Percentiles rank a stretch among this genome's conserved stretches.
phyloP scores from a whole-genome alignment of 192 early-diverging fungal genomes.

The Coemansia sp. region DNA sequence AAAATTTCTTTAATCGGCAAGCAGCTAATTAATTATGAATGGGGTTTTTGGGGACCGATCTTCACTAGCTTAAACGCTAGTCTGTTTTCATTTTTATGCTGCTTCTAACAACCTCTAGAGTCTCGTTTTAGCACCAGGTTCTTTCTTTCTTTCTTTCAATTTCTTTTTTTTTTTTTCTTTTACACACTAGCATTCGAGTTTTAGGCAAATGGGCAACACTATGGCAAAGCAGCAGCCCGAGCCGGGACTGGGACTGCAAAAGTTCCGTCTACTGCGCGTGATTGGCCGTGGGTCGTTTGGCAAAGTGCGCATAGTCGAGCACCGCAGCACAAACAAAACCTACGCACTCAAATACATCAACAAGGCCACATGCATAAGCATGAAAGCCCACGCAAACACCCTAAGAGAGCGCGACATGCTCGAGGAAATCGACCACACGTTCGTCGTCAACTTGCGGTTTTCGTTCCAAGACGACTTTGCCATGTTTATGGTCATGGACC shows the following conservation, averaged over 20 bases:
- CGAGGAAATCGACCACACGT: constrained; percentile 80
- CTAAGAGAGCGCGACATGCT: constrained; percentile 86
- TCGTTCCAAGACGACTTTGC: constrained; percentile 95
- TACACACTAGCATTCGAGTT: neutral
- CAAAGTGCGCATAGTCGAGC: constrained; percentile 93
- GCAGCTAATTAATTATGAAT: neutral
- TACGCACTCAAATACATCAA: constrained; percentile 98
- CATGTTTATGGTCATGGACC: constrained; percentile 90
- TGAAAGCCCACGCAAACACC: constrained; percentile 84
- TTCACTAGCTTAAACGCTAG: too few relatives aligned
- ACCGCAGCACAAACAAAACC: constrained; percentile 70
- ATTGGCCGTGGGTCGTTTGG: constrained; percentile 97
- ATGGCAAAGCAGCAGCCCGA: constrained; percentile 43
- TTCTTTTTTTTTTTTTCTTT: neutral
- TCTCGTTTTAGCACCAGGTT: too few relatives aligned
- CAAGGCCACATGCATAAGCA: constrained; percentile 88
- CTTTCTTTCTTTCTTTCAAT: neutral
- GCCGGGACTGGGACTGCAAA: constrained; percentile 61
- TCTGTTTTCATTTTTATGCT: too few relatives aligned
- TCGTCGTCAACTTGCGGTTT: constrained; percentile 89
- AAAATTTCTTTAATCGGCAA: constrained; percentile 1
- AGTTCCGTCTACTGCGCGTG: constrained; percentile 86
- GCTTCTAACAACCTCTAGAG: too few relatives aligned
- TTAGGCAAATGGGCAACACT: constrained; percentile 42
- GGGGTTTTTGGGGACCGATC: too few relatives aligned